Base-by-base conservation (phyloP, 768 basidiomycete species). In the Cantharellus anzutake region DNA sequence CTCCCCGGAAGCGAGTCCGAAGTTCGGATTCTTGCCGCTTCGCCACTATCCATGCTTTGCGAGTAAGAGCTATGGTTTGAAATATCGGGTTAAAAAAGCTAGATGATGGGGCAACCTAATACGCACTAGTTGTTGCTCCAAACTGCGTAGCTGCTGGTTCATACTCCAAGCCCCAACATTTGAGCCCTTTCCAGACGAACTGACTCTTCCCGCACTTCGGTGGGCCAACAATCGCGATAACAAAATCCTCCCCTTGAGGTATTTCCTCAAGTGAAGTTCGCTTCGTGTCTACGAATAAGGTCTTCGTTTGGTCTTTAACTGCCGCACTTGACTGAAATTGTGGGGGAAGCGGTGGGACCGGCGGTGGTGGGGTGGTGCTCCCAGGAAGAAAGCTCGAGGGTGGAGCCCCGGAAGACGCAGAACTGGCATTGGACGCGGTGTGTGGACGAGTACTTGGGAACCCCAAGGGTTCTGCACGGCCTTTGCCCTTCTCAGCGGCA, bases 161-260 rank as follows among this genome's bases (percentile, higher is more conserved):
- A 11, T 11, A 48, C 44, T 48, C 44, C 48, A 66, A 57, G 14
- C 66, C 66, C 68, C 80, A 82, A 2, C 76, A 73, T 63, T 79
- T 81, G 59, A 91, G 73, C 5, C 89, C 91, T 67, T 82, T 83
- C 41, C 75, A 74, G 63, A 96, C 86, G 56, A 89, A 76, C 2
- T 81, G 79, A 1, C 87, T 83, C 71, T 97, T 97, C 62, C 93
- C 94, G 61, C 86, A 90, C 41, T 81, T 78, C 42, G 76, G 70
- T 7, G 80, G 76, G 11, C 94, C 94, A 42, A 93, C 76, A 41
- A 98, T 81, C 40, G 83, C 82, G 39, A 98, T 73, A 4, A 81
- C 80, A 37, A 37, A 11, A 37, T 55, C 35, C 35, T 11, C 52
- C 11, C 11, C 52, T 55, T 11, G 52, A 14, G 52, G 52, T 7